phyloP scores from a whole-genome alignment of 371 early-diverging fungal species.

The Dentiscutata heterogama region DNA sequence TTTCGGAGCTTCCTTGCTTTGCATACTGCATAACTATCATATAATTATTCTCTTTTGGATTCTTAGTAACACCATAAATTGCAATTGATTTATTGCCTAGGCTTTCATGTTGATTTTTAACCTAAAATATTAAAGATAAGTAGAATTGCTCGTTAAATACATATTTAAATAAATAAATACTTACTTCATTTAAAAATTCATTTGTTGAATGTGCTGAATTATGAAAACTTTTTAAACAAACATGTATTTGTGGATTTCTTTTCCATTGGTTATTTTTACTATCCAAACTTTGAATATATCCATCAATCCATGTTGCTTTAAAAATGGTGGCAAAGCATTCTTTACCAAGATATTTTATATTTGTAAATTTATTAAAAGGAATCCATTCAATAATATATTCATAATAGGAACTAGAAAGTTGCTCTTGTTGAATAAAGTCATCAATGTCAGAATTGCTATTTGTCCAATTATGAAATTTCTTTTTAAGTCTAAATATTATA shows the following conservation, averaged over 20 bases:
- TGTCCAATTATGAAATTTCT: constrained; percentile 11
- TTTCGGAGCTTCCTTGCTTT: neutral
- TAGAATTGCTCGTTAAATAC: too few relatives aligned
- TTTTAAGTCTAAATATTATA: neutral
- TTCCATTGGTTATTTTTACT: neutral
- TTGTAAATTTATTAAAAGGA: neutral
- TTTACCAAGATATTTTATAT: neutral
- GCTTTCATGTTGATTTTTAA: too few relatives aligned
- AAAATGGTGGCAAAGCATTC: neutral
- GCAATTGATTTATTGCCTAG: neutral
- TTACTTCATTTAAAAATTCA: neutral
- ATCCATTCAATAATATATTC: constrained; percentile 15
- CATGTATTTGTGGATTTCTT: neutral
- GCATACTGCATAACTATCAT: constrained; percentile 16
- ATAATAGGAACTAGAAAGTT: neutral
- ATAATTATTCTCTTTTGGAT: constrained; percentile 2
- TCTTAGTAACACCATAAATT: neutral
- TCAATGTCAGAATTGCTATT: neutral
- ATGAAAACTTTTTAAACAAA: neutral
- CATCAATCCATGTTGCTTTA: constrained; percentile 9
- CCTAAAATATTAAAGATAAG: too few relatives aligned
- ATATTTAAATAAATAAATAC: neutral
- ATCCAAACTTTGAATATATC: neutral
- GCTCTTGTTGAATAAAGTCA: neutral
- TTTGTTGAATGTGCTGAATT: neutral